Evolutionary conservation across 805 yeast genomes (phyloP).

Genomic region (Jamesozyma jinghongensis): DNA sequence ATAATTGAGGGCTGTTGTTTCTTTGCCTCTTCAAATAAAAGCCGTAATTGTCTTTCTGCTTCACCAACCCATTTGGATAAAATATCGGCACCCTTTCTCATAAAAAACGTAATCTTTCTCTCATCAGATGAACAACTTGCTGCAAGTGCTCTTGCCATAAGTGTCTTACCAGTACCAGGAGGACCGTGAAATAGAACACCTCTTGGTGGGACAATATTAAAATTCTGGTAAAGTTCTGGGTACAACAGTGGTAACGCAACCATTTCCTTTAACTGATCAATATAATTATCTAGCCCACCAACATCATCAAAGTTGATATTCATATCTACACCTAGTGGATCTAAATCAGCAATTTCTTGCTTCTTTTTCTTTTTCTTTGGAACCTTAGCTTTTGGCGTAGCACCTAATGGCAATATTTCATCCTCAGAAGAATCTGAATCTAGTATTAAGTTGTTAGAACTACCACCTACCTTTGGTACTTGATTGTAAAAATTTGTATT

Average conservation of each 20-base stretch:
- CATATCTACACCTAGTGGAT: conserved; percentile 87
- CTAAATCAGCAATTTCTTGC: conserved; percentile 72
- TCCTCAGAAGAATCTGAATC: conserved; percentile 61
- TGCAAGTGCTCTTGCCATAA: conserved; percentile 96
- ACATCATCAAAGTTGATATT: conserved; percentile 74
- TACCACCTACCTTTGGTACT: conserved; percentile 10
- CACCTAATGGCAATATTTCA: conserved; percentile 43
- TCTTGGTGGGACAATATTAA: conserved; percentile 89
- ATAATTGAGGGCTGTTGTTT: conserved; percentile 94
- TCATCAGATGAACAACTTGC: conserved; percentile 84
- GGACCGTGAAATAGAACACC: conserved; percentile 98
- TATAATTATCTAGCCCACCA: conserved; percentile 88
- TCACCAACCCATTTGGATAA: conserved; percentile 98
- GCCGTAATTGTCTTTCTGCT: conserved; percentile 87
- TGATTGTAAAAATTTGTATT: conserved; percentile 37
- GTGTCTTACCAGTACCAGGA: conserved; percentile 97
- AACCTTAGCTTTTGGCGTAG: conserved; percentile 27
- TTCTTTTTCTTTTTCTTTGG: conserved; percentile 34
- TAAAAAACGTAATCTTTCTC: conserved; percentile 85
- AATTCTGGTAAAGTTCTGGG: conserved; percentile 86
- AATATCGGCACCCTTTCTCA: conserved; percentile 98
- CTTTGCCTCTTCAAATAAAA: conserved; percentile 90
- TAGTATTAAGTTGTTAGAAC: conserved; percentile 23
- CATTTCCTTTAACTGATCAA: conserved; percentile 93
- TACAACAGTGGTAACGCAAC: conserved; percentile 85